Percentiles rank a stretch among this genome's conserved stretches.
Conservation (phyloP, 805 yeast genomes). For the Ogataea populi-albae region DNA sequence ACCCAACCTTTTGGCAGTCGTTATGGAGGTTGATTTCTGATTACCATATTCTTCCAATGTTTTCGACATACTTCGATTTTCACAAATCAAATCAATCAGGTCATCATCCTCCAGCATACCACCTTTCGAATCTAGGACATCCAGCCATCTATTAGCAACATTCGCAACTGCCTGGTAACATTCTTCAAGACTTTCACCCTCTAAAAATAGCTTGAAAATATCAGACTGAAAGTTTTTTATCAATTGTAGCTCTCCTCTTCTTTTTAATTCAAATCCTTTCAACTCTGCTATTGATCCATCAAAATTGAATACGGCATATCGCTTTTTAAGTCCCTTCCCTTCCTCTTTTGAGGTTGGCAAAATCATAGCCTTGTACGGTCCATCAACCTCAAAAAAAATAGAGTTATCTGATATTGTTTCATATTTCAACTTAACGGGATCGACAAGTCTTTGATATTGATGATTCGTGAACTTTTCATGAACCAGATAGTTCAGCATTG, state of each 20-base stretch:
- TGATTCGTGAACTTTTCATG: constrained; percentile 89
- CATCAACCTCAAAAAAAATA: constrained; percentile 97
- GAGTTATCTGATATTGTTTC: constrained; percentile 84
- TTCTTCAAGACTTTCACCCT: constrained; percentile 71
- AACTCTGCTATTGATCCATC: constrained; percentile 94
- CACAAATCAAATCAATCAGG: constrained; percentile 90
- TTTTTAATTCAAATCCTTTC: constrained; percentile 93
- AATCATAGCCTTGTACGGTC: constrained; percentile 97
- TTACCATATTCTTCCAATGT: constrained; percentile 82
- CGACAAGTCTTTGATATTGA: constrained; percentile 85
- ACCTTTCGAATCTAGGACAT: constrained; percentile 86
- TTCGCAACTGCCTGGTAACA: constrained; percentile 89
- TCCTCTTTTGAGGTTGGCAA: constrained; percentile 96
- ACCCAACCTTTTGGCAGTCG: constrained; percentile 90
- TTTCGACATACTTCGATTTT: constrained; percentile 92
- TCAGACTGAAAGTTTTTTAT: constrained; percentile 95
- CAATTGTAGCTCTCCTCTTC: constrained; percentile 93
- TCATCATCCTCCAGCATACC: constrained; percentile 88
- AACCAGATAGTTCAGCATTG: constrained; percentile 91
- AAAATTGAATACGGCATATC: constrained; percentile 95
- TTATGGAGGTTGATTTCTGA: constrained; percentile 92
- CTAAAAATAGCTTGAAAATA: constrained; percentile 84
- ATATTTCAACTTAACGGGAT: constrained; percentile 65
- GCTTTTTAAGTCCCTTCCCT: constrained; percentile 91
- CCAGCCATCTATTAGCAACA: constrained; percentile 95